phyloP scores from a whole-genome alignment of 139 green algal species.

The Chlorella sp. region DNA sequence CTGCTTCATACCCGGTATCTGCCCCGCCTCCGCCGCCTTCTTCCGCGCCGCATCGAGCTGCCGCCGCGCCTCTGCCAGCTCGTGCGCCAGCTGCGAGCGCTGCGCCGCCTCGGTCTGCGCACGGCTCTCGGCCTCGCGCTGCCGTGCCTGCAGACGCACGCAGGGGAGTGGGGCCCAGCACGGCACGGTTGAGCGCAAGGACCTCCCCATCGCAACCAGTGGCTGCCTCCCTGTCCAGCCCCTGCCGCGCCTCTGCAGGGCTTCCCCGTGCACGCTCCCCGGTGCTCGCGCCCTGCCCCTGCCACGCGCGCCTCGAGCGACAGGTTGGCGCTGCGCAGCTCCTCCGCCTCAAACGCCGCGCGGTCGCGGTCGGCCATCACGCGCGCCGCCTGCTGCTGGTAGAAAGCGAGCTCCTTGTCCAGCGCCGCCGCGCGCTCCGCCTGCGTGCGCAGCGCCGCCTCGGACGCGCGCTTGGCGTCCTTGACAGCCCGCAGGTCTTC shows the following conservation, averaged over 20 bases:
- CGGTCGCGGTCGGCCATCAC: conserved; percentile 25
- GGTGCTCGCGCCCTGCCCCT: background rate
- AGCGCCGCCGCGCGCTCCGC: conserved; percentile 19
- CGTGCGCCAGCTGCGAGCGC: conserved; percentile 9
- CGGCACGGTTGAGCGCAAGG: background rate
- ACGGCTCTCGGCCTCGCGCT: conserved; percentile 24
- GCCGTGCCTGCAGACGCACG: conserved; percentile 24
- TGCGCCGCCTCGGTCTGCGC: conserved; percentile 25
- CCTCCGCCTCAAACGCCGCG: conserved; percentile 37
- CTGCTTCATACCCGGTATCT: conserved; percentile 10
- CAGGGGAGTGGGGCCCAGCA: too few relatives aligned
- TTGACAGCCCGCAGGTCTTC: conserved; percentile 36
- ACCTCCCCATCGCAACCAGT: too few relatives aligned
- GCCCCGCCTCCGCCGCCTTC: conserved; percentile 20
- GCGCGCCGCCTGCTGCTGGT: conserved; percentile 32
- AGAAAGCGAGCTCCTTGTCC: conserved; percentile 49
- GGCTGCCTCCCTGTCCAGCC: background rate
- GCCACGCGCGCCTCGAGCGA: background rate
- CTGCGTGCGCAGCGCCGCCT: conserved; percentile 25
- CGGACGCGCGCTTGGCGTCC: conserved; percentile 31
- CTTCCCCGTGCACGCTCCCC: background rate
- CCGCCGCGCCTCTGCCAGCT: conserved; percentile 15
- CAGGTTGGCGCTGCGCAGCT: conserved; percentile 30
- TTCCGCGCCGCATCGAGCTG: conserved; percentile 10
- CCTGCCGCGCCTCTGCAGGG: background rate